These are phyloP conservation scores for Crithidia mellificae DNA, from an alignment of 208 protist species.

Conservation along the genomic window DNA sequence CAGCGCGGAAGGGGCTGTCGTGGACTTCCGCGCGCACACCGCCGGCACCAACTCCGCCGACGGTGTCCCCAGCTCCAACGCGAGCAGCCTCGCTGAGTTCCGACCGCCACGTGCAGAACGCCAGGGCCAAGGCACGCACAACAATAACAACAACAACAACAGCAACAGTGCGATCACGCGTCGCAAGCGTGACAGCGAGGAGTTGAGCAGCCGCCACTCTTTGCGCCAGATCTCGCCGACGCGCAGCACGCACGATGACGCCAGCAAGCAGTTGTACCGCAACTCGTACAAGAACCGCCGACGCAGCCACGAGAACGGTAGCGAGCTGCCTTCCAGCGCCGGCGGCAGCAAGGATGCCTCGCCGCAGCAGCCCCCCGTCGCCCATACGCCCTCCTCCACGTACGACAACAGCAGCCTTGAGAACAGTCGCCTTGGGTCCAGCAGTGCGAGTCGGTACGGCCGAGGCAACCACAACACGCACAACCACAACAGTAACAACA, in stretches of 20 bases:
- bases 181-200: conserved; percentile 18
- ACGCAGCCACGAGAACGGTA: conserved; percentile 18
- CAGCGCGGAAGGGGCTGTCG: not conserved
- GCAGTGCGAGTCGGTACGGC: conserved; percentile 4
- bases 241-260: conserved; percentile 11
- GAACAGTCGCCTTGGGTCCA: conserved; percentile 8
- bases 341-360: conserved; percentile 18
- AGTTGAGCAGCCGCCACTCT: conserved; percentile 18
- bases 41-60: conserved; percentile 3
- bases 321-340: conserved; percentile 9
- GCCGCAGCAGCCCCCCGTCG: conserved; percentile 16
- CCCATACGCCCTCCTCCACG: conserved; percentile 11
- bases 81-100: conserved; percentile 24
- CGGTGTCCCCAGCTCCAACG: conserved; percentile 19
- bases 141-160: conserved; percentile 9
- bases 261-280: conserved; percentile 26
- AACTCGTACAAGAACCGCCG: conserved; percentile 31
- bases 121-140: not conserved
- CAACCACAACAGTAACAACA: no score
- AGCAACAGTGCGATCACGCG: no score
- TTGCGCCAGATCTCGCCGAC: conserved; percentile 11
- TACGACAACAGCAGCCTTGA: conserved; percentile 22
- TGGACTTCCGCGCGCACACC: conserved; percentile 11
- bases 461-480: not conserved
- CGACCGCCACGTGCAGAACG: conserved; percentile 3